phyloP scores from a whole-genome alignment of 1,284 basidiomycete species.

The Amylostereum areolatum region DNA sequence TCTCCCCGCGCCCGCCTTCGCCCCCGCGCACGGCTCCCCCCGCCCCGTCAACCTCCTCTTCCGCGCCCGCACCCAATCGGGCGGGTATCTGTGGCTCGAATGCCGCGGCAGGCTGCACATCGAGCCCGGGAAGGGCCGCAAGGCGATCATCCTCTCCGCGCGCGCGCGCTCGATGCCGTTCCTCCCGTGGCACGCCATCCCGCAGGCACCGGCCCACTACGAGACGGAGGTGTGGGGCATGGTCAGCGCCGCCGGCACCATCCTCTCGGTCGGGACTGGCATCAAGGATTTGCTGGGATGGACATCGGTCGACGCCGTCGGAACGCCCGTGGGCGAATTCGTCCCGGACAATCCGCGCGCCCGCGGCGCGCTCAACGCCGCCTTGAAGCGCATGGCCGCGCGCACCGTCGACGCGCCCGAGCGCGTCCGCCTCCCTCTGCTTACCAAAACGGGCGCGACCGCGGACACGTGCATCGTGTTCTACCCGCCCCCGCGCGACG shows the following conservation, averaged over 20 bases:
- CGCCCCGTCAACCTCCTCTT: constrained; percentile 64
- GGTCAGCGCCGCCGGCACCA: constrained; percentile 41
- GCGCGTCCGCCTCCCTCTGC: constrained; percentile 25
- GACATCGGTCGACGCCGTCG: constrained; percentile 64
- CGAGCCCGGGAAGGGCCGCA: constrained; percentile 86
- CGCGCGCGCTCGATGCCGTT: constrained; percentile 62
- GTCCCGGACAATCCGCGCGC: constrained; percentile 20
- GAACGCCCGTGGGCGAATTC: constrained; percentile 55
- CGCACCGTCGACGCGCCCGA: constrained; percentile 14
- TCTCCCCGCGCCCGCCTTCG: constrained; percentile 3
- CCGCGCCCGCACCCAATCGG: constrained; percentile 61
- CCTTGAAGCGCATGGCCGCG: constrained; percentile 20
- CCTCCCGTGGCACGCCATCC: constrained; percentile 56
- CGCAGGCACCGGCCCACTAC: constrained; percentile 29
- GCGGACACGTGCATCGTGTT: constrained; percentile 30
- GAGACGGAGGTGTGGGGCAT: constrained; percentile 54
- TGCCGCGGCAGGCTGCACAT: constrained; percentile 80
- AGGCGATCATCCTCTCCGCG: constrained; percentile 81
- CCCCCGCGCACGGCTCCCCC: background rate
- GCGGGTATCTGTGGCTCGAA: constrained; percentile 81
- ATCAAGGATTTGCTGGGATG: constrained; percentile 58
- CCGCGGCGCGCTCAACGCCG: constrained; percentile 11
- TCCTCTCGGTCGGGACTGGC: constrained; percentile 46
- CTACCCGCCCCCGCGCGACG: constrained; percentile 20
- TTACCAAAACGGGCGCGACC: constrained; percentile 27